phyloP scores from a whole-genome alignment of 2,329 filamentous ascomycete species.

The Sclerotinia trifoliorum region DNA sequence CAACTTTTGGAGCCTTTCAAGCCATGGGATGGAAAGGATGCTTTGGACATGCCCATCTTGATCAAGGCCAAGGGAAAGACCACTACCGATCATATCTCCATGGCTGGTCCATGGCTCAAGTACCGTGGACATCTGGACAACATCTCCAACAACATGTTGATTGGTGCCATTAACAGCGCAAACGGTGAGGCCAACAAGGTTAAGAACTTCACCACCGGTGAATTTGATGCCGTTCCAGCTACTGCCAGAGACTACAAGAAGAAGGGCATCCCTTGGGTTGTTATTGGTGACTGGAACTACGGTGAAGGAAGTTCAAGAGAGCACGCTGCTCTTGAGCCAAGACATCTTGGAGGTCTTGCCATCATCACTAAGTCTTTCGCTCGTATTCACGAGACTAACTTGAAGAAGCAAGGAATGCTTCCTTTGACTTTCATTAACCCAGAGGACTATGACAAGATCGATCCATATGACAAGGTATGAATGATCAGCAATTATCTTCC shows the following conservation, averaged over 20 bases:
- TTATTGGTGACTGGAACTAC: slow-evolving; percentile 99
- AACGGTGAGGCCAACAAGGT: slow-evolving; percentile 98
- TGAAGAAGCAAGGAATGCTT: slow-evolving; percentile 99
- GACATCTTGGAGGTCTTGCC: slow-evolving; percentile 93
- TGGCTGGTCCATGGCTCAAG: slow-evolving; percentile 96
- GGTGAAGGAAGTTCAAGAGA: slow-evolving; percentile 97
- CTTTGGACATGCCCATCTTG: slow-evolving; percentile 77
- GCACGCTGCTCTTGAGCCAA: slow-evolving; percentile 95
- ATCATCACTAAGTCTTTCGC: slow-evolving; percentile 96
- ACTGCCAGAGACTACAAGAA: slow-evolving; percentile 98
- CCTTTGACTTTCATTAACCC: slow-evolving; percentile 93
- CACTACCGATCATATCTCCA: slow-evolving; percentile 95
- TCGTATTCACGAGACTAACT: slow-evolving; percentile 99
- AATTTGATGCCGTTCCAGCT: slow-evolving; percentile 84
- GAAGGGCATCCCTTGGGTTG: slow-evolving; percentile 94
- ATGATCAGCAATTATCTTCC: background rate
- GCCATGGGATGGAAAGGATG: slow-evolving; percentile 91
- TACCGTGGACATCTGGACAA: slow-evolving; percentile 99
- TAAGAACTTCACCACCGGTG: slow-evolving; percentile 81
- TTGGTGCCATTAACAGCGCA: slow-evolving; percentile 92
- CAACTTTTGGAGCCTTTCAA: slow-evolving; percentile 86
- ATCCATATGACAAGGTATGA: slow-evolving; percentile 74
- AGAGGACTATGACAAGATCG: slow-evolving; percentile 96
- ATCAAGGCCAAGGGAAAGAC: slow-evolving; percentile 98
- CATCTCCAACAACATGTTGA: slow-evolving; percentile 99